These are phyloP conservation scores for Euphorbia pulcherrima DNA, from an alignment of 345 rosid genomes.

Conservation along the genomic window DNA sequence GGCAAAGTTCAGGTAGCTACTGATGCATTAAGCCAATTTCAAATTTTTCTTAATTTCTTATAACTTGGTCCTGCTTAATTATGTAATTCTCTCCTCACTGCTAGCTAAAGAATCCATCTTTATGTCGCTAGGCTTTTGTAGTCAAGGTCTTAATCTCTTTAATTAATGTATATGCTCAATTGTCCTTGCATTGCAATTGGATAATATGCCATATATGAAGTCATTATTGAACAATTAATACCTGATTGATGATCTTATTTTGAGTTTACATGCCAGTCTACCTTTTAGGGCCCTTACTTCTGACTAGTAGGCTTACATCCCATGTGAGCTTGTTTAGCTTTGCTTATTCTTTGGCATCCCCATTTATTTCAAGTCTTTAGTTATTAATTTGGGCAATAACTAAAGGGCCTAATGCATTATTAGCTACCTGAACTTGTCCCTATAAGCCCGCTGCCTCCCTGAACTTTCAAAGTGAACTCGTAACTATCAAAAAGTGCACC, in stretches of 20 bases:
- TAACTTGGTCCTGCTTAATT: too few relatives aligned
- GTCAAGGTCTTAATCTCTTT: slow-evolving; percentile 31
- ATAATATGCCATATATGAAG: background rate
- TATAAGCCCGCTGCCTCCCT: too few relatives aligned
- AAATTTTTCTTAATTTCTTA: slow-evolving; percentile 11
- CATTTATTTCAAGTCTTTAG: too few relatives aligned
- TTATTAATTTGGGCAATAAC: too few relatives aligned
- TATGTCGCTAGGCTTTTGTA: slow-evolving; percentile 20
- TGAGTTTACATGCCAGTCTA: slow-evolving; percentile 17
- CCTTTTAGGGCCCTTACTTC: slow-evolving; percentile 14
- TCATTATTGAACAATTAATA: slow-evolving; percentile 3
- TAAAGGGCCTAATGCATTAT: too few relatives aligned
- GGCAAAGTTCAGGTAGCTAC: too few relatives aligned
- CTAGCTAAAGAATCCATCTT: slow-evolving; percentile 17
- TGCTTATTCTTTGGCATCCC: slow-evolving; percentile 15
- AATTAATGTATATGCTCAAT: slow-evolving; percentile 15
- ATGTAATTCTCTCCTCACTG: slow-evolving; percentile 6
- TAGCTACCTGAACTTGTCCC: too few relatives aligned
- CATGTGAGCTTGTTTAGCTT: slow-evolving; percentile 30
- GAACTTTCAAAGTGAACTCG: too few relatives aligned
- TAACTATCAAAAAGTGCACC: too few relatives aligned
- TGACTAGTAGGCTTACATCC: slow-evolving; percentile 19
- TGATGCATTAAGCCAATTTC: too few relatives aligned
- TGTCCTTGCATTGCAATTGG: slow-evolving; percentile 24
- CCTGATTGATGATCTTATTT: slow-evolving; percentile 12